These are phyloP conservation scores for Oryza glumipatula DNA, from an alignment of 176 grass and related monocot species.

Conservation along the genomic window DNA sequence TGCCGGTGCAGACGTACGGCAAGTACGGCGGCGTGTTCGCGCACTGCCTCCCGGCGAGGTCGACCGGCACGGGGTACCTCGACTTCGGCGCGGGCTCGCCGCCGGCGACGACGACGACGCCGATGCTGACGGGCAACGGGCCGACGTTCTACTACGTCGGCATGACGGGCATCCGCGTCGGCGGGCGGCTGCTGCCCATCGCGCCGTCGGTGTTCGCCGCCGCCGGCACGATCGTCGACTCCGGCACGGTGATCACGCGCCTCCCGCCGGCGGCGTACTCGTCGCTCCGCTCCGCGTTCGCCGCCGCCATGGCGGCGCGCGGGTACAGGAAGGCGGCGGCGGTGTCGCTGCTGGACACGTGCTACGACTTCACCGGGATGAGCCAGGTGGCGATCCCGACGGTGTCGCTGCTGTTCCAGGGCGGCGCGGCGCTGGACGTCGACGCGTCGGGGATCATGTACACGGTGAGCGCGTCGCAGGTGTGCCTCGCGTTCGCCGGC, in stretches of 20 bases:
- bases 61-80: slow-evolving; percentile 60
- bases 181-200: slow-evolving; percentile 43
- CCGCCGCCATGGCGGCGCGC: slow-evolving; percentile 33
- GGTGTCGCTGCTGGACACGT: slow-evolving; percentile 54
- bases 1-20: slow-evolving; percentile 55
- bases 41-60: slow-evolving; percentile 69
- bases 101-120: slow-evolving; percentile 39
- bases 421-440: slow-evolving; percentile 49
- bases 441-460: slow-evolving; percentile 66
- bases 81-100: slow-evolving; percentile 44
- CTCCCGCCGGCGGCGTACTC: slow-evolving; percentile 68
- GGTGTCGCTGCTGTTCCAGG: slow-evolving; percentile 59
- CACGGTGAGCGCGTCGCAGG: slow-evolving; percentile 41
- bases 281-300: slow-evolving; percentile 56
- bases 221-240: slow-evolving; percentile 71
- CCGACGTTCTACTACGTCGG: slow-evolving; percentile 82
- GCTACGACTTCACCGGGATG: slow-evolving; percentile 61
- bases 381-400: slow-evolving; percentile 37
- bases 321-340: slow-evolving; percentile 49
- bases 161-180: slow-evolving; percentile 59
- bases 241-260: slow-evolving; percentile 89
- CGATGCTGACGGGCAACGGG: slow-evolving; percentile 49
- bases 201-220: slow-evolving; percentile 47
- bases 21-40: slow-evolving; percentile 69
- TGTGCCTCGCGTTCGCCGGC: slow-evolving; percentile 71